Conservation (phyloP, 345 rosid genomes). For the Sonneratia alba region DNA sequence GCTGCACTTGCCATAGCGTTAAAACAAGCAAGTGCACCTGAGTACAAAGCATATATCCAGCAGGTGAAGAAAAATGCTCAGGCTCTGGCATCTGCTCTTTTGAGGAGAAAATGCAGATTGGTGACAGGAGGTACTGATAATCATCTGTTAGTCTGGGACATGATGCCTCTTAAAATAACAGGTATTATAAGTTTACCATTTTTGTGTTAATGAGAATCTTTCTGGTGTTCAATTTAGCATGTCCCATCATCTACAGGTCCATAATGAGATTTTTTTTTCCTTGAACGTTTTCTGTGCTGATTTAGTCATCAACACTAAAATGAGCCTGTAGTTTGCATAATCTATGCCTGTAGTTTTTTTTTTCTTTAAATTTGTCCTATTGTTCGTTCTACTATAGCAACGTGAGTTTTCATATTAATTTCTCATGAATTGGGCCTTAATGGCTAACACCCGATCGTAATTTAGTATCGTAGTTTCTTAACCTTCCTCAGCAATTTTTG, state of each 20-base stretch:
- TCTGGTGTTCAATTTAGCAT: not conserved
- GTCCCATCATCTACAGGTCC: not conserved
- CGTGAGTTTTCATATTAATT: not conserved
- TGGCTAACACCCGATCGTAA: not conserved
- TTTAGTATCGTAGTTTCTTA: not conserved
- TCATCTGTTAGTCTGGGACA: slow-evolving; percentile 92
- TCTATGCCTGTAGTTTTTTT: not conserved
- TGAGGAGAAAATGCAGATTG: slow-evolving; percentile 71
- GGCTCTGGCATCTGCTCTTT: slow-evolving; percentile 70
- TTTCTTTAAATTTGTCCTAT: not conserved
- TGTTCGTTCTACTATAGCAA: not conserved
- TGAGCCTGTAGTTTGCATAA: not conserved
- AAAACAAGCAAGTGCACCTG: slow-evolving; percentile 82
- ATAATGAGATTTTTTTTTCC: not conserved
- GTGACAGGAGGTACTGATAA: slow-evolving; percentile 98
- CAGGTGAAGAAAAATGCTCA: slow-evolving; percentile 93
- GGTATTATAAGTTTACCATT: slow-evolving; percentile 28
- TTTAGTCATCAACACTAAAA: not conserved
- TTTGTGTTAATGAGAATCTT: not conserved
- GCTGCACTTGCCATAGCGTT: slow-evolving; percentile 97
- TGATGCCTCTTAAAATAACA: slow-evolving; percentile 71
- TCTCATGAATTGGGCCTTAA: not conserved
- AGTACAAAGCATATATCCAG: slow-evolving; percentile 73
- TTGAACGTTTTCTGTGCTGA: not conserved
- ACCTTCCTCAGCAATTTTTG: not conserved